phyloP scores from a whole-genome alignment of 2,329 filamentous ascomycete species.

The Cucurbitaria berberidis region DNA sequence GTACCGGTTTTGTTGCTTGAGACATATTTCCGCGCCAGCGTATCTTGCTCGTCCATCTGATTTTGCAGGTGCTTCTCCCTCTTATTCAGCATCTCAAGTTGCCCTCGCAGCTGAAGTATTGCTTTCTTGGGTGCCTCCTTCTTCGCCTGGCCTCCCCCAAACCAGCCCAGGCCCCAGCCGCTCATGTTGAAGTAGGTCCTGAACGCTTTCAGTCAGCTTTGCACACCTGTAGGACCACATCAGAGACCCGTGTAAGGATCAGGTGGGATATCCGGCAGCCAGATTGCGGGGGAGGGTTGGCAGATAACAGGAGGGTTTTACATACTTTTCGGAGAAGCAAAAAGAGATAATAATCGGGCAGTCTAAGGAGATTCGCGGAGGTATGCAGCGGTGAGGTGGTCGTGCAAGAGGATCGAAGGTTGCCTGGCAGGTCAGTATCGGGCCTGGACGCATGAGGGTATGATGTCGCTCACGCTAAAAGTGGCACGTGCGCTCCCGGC shows the following conservation, averaged over 20 bases:
- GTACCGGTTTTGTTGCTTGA: conserved; percentile 86
- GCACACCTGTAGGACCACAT: background rate
- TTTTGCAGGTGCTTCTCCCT: conserved; percentile 87
- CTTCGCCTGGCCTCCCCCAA: conserved; percentile 82
- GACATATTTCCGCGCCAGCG: conserved; percentile 86
- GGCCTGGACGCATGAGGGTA: conserved; percentile 26
- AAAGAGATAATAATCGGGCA: background rate
- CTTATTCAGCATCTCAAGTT: conserved; percentile 98
- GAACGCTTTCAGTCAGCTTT: conserved; percentile 3
- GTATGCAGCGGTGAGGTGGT: conserved; percentile 14
- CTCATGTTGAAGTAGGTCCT: conserved; percentile 36
- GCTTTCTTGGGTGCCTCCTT: conserved; percentile 97
- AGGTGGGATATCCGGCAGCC: conserved; percentile 18
- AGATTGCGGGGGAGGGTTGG: conserved; percentile 26
- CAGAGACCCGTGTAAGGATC: background rate
- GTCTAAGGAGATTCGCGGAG: background rate
- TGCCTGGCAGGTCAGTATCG: conserved; percentile 25
- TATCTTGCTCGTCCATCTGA: conserved; percentile 92
- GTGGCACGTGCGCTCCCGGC: conserved; percentile 22
- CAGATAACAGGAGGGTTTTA: conserved; percentile 9
- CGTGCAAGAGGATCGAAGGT: conserved; percentile 18
- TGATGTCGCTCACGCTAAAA: conserved; percentile 33
- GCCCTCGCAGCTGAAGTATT: conserved; percentile 83
- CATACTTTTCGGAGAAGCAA: conserved; percentile 12
- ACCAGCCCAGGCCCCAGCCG: conserved; percentile 72